Percentiles rank a stretch among this genome's conserved stretches.
Evolutionary conservation across 148 eudicot genomes (phyloP).

Genomic region (Cornus suecica): DNA sequence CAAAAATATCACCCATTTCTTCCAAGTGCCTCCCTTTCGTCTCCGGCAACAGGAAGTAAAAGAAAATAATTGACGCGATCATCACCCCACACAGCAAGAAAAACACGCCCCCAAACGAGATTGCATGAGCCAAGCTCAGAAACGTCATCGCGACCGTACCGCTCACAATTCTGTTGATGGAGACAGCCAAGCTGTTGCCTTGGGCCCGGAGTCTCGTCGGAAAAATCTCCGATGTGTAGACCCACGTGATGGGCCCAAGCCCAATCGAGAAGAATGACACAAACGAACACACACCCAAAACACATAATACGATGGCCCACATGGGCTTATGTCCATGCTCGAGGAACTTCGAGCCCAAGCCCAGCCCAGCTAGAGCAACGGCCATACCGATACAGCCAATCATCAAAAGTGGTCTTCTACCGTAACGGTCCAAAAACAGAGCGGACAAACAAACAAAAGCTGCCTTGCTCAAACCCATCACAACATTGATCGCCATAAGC

Average conservation of each 20-base stretch:
- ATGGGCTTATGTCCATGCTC: slow-evolving; percentile 47
- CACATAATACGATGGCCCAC: slow-evolving; percentile 74
- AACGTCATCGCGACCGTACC: slow-evolving; percentile 82
- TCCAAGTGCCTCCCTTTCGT: slow-evolving; percentile 82
- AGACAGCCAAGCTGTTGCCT: slow-evolving; percentile 71
- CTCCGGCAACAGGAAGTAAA: slow-evolving; percentile 75
- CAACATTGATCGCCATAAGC: slow-evolving; percentile 65
- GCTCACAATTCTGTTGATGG: slow-evolving; percentile 80
- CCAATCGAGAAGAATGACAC: slow-evolving; percentile 91
- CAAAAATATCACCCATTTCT: slow-evolving; percentile 54
- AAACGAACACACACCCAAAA: slow-evolving; percentile 70
- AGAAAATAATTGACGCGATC: slow-evolving; percentile 54
- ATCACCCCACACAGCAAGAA: slow-evolving; percentile 62
- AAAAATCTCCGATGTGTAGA: slow-evolving; percentile 92
- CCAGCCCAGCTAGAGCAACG: slow-evolving; percentile 46
- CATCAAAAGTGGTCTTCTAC: slow-evolving; percentile 75
- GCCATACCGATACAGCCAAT: slow-evolving; percentile 74
- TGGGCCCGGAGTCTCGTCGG: slow-evolving; percentile 81
- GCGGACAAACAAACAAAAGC: slow-evolving; percentile 71
- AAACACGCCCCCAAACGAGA: slow-evolving; percentile 77
- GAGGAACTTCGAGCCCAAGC: slow-evolving; percentile 64
- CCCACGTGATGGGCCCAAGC: slow-evolving; percentile 97
- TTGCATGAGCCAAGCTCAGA: slow-evolving; percentile 43
- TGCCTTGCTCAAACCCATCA: slow-evolving; percentile 82
- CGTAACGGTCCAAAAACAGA: slow-evolving; percentile 60